A percentile compares a stretch with the other conserved stretches of the same genome.
These are phyloP conservation scores for Kwoniella europaea DNA, from an alignment of 768 basidiomycete species.

Conservation along the genomic window DNA sequence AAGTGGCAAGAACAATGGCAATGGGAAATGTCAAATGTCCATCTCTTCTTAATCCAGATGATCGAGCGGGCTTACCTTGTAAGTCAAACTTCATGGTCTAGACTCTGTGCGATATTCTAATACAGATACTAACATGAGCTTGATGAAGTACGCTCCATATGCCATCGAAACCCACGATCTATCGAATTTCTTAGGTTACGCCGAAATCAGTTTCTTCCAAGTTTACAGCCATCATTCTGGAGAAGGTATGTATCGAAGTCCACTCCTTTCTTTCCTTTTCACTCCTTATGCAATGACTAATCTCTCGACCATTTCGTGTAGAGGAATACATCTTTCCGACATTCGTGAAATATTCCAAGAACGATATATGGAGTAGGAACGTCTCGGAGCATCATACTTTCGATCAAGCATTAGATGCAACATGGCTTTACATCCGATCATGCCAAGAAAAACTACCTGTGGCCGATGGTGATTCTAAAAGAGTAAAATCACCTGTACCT, in stretches of 20 bases:
- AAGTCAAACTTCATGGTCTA: background rate
- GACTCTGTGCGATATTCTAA: too few relatives aligned
- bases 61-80: conserved; percentile 17
- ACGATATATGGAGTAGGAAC: conserved; percentile 20
- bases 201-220: conserved; percentile 25
- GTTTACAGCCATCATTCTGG: conserved; percentile 23
- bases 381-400: conserved; percentile 27
- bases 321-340: conserved; percentile 19
- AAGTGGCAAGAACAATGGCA: conserved; percentile 6
- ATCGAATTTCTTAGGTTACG: conserved; percentile 25
- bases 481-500: conserved; percentile 20
- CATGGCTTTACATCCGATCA: conserved; percentile 27
- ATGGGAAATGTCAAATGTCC: conserved; percentile 28
- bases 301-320: background rate
- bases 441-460: conserved; percentile 9
- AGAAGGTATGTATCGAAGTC: conserved; percentile 9
- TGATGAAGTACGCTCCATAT: background rate
- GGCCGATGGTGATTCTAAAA: background rate
- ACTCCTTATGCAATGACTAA: too few relatives aligned
- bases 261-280: background rate
- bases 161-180: conserved; percentile 25
- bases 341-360: background rate
- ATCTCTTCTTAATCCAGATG: conserved; percentile 15
- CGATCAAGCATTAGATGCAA: conserved; percentile 18
- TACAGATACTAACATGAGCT: too few relatives aligned